Evolutionary conservation across 2,329 filamentous ascomycete species (phyloP).

Genomic region (Colletotrichum sp.): DNA sequence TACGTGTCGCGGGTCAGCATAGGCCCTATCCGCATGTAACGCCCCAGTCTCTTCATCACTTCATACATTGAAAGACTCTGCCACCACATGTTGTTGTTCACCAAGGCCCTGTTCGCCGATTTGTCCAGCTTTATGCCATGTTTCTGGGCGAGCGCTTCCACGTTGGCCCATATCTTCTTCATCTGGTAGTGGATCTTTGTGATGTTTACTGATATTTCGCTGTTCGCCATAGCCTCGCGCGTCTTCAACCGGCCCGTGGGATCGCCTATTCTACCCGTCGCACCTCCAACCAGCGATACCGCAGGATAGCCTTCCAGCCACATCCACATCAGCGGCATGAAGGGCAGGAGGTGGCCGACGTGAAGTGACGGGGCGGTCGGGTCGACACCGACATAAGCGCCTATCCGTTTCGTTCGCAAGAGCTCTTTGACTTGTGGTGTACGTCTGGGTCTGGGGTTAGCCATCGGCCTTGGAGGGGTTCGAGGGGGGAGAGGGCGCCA

Average conservation of each 20-base stretch:
- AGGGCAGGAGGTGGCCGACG: conserved; percentile 78
- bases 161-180: conserved; percentile 75
- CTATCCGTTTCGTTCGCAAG: conserved; percentile 69
- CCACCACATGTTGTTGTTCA: conserved; percentile 89
- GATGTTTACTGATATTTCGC: conserved; percentile 67
- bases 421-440: conserved; percentile 63
- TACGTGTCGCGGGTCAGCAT: conserved; percentile 90
- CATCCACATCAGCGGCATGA: conserved; percentile 87
- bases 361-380: conserved; percentile 82
- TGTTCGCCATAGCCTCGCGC: conserved; percentile 57
- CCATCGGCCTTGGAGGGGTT: background rate
- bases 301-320: conserved; percentile 76
- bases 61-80: conserved; percentile 74
- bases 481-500: background rate
- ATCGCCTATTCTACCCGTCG: conserved; percentile 80
- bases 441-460: conserved; percentile 35
- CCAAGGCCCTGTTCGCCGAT: conserved; percentile 70
- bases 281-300: conserved; percentile 73
- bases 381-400: conserved; percentile 82
- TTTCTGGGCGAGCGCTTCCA: conserved; percentile 68
- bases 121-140: conserved; percentile 69
- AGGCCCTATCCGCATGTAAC: conserved; percentile 76
- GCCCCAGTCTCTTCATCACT: conserved; percentile 76
- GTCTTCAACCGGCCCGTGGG: conserved; percentile 73
- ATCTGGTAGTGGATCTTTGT: conserved; percentile 73